Evolutionary conservation across 495 filamentous ascomycete genomes (phyloP).

Genomic region (Aspergillus haitiensis): DNA sequence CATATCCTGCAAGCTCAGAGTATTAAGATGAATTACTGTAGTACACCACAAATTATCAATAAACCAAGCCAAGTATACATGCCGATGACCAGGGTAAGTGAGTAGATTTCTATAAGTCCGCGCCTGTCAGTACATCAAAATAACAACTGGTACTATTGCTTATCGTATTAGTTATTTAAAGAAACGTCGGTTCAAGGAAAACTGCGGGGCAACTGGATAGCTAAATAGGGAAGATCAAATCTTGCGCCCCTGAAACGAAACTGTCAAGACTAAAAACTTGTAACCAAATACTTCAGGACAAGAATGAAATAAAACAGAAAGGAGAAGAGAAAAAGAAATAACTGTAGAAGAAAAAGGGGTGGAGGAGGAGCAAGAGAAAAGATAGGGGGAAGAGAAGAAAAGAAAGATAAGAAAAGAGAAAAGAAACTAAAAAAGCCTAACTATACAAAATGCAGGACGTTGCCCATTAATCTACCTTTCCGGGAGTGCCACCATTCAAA

Average conservation of each 20-base stretch:
- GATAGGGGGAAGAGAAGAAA: conserved; percentile 24
- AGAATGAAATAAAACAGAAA: conserved; percentile 19
- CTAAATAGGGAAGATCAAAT: too few relatives aligned
- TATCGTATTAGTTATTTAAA: conserved; percentile 6
- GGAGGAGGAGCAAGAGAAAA: conserved; percentile 20
- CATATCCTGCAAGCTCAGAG: too few relatives aligned
- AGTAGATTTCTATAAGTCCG: background rate
- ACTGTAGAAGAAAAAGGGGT: too few relatives aligned
- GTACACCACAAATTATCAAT: background rate
- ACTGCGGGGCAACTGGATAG: too few relatives aligned
- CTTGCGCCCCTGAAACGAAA: too few relatives aligned
- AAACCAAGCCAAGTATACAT: background rate
- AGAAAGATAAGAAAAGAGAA: conserved; percentile 24
- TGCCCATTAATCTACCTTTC: conserved; percentile 73
- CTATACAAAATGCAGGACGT: conserved; percentile 37
- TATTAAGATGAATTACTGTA: background rate
- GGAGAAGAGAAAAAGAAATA: conserved; percentile 31
- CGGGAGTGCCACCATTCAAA: conserved; percentile 56
- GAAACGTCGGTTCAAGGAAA: background rate
- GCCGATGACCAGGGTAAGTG: background rate
- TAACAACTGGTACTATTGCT: conserved; percentile 9
- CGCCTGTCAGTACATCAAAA: conserved; percentile 3
- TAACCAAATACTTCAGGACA: conserved; percentile 4
- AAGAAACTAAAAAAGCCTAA: conserved; percentile 32
- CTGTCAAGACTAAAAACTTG: background rate